Evolutionary conservation across 805 yeast genomes (phyloP), one percentile per base, ranked within the genome.

Genomic region (Cyberlindnera sargentensis): DNA sequence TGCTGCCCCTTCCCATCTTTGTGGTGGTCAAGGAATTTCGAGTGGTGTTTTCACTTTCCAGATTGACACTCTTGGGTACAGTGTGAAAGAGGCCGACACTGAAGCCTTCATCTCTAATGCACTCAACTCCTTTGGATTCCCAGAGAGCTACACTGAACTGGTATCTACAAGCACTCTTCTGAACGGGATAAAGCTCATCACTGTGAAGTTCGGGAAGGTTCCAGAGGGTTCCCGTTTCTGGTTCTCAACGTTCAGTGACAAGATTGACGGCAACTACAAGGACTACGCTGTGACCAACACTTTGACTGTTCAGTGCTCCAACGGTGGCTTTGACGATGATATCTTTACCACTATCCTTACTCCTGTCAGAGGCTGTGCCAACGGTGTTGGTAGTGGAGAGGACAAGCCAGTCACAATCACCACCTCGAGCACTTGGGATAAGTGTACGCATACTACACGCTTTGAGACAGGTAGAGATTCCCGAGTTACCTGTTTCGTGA

Each of bases 201-300:
- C 37, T 8, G 33, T 41, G 29, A 25, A 34, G 6, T 46, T 48
- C 26, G 49, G 47, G 15, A 35, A 32, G 5, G 32, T 48, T 20
- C 37, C 47, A 9, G 41, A 41, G 4, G 51, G 44, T 23, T 9
- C 31, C 8, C 44, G 49, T 6, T 46, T 48, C 31, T 41, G 43
- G 47, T 27, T 41, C 15, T 43, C 45, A 15, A n/a, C 30, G 24
- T 43, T 45, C 20, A 34, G 37, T 11, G 23, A 11, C 10, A 31
- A 8, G 4, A 5, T 15, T 6, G 27, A 30, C 8, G 6, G 31
- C 3, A 3, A 20, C 10, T 27, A 34, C n/a, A n/a, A 23, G 3
- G 4, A 31, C 2, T 34, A 38, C 36, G 11, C 25, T 4, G 26
- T 26, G 10, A 38, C 26, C 15, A 23, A 6, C 26, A 24, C 10